These are phyloP conservation scores for Neoascochyta sp. DNA, from an alignment of 2,329 filamentous ascomycete genomes.

Conservation along the genomic window DNA sequence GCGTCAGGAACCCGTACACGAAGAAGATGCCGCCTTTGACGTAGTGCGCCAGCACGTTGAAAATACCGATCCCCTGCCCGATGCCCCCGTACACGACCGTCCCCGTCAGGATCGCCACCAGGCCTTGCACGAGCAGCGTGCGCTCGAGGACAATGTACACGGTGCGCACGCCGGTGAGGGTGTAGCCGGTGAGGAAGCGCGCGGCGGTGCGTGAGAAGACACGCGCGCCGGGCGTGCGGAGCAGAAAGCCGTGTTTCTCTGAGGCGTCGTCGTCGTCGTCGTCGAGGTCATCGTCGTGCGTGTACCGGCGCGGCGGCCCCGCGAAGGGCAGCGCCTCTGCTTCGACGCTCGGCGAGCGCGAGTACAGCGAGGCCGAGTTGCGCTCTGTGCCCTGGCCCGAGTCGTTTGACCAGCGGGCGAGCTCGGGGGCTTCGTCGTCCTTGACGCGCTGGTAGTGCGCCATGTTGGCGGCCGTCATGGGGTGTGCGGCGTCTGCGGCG, in stretches of 20 bases:
- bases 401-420: slow-evolving; percentile 43
- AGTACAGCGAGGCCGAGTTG: slow-evolving; percentile 63
- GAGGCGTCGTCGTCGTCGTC: slow-evolving; percentile 48
- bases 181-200: slow-evolving; percentile 51
- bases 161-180: slow-evolving; percentile 57
- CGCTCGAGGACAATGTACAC: slow-evolving; percentile 70
- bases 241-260: slow-evolving; percentile 47
- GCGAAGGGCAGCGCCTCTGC: slow-evolving; percentile 39
- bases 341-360: slow-evolving; percentile 58
- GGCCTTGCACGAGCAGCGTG: slow-evolving; percentile 72
- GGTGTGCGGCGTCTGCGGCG: slow-evolving; percentile 19
- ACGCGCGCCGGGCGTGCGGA: slow-evolving; percentile 46
- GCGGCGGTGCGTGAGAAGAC: slow-evolving; percentile 55
- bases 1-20: slow-evolving; percentile 81
- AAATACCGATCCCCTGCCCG: slow-evolving; percentile 67
- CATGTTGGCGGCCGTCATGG: slow-evolving; percentile 37
- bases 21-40: slow-evolving; percentile 95
- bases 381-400: slow-evolving; percentile 65
- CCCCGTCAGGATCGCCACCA: slow-evolving; percentile 67
- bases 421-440: slow-evolving; percentile 19
- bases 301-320: slow-evolving; percentile 37
- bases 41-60: slow-evolving; percentile 86
- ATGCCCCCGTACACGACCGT: slow-evolving; percentile 76
- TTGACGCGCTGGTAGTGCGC: slow-evolving; percentile 40
- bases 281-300: slow-evolving; percentile 38